Evolutionary conservation across 2,329 filamentous ascomycete genomes (phyloP).

Genomic region (Talaromyces sp.): DNA sequence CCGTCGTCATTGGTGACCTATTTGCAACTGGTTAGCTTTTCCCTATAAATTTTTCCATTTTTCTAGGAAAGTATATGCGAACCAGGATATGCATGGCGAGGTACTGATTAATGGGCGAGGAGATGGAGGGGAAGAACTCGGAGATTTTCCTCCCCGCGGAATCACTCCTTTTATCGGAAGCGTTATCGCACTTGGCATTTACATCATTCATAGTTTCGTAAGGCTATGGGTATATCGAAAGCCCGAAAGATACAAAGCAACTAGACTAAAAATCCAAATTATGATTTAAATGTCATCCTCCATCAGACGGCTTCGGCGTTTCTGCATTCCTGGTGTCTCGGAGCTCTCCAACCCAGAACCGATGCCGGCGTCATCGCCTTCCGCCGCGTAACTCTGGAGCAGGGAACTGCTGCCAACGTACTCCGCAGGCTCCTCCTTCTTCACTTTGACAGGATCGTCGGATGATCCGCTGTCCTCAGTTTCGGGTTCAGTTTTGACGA

Average conservation of each 20-base stretch:
- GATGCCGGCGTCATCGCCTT: slow-evolving; percentile 51
- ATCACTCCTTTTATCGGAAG: slow-evolving; percentile 29
- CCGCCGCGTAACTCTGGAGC: slow-evolving; percentile 19
- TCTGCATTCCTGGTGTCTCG: slow-evolving; percentile 33
- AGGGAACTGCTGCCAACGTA: slow-evolving; percentile 5
- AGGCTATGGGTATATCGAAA: slow-evolving; percentile 9
- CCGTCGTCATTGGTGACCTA: slow-evolving; percentile 73
- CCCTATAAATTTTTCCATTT: background rate
- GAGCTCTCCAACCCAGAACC: slow-evolving; percentile 55
- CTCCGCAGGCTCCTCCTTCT: slow-evolving; percentile 32
- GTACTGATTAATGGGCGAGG: slow-evolving; percentile 13
- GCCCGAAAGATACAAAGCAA: background rate
- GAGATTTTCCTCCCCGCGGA: slow-evolving; percentile 23
- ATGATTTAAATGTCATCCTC: slow-evolving; percentile 15
- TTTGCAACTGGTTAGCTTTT: background rate
- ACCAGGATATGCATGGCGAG: slow-evolving; percentile 56
- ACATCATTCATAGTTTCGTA: slow-evolving; percentile 1
- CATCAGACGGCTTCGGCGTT: slow-evolving; percentile 33
- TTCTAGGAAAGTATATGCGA: slow-evolving; percentile 24
- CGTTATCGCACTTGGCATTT: slow-evolving; percentile 5
- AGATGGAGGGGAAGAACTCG: slow-evolving; percentile 21
- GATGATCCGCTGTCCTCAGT: slow-evolving; percentile 15
- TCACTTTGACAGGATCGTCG: slow-evolving; percentile 28
- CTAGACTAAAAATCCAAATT: background rate
- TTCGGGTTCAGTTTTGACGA: slow-evolving; percentile 22